Percentiles rank a stretch among this genome's conserved stretches.
Conservation (phyloP, 2,329 filamentous ascomycete species). For the Zarea fungicola region DNA sequence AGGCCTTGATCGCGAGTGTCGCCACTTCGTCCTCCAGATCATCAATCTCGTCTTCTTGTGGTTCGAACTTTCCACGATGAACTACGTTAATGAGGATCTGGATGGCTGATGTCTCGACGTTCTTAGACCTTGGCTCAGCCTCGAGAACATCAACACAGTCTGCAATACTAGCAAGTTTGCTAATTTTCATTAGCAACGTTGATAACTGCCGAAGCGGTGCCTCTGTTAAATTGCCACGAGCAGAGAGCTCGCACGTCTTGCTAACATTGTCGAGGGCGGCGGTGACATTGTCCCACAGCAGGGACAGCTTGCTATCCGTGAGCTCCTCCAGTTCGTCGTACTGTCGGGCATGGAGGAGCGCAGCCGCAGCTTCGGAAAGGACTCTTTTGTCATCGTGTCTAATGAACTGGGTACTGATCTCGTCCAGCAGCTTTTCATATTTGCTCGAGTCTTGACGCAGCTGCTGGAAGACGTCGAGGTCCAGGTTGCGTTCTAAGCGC, state of each 20-base stretch:
- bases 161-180: conserved; percentile 72
- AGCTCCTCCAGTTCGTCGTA: conserved; percentile 87
- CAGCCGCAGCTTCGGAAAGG: conserved; percentile 74
- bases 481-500: conserved; percentile 77
- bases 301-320: conserved; percentile 71
- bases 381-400: conserved; percentile 86
- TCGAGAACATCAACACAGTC: conserved; percentile 76
- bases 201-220: conserved; percentile 64
- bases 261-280: conserved; percentile 68
- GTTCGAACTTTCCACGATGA: conserved; percentile 65
- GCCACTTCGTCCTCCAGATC: conserved; percentile 76
- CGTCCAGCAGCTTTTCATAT: conserved; percentile 77
- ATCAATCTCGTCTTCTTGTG: conserved; percentile 65
- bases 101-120: conserved; percentile 50
- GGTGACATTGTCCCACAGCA: conserved; percentile 80
- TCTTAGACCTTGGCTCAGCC: conserved; percentile 42
- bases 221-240: conserved; percentile 62
- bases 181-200: conserved; percentile 71
- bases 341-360: conserved; percentile 77
- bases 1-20: conserved; percentile 66
- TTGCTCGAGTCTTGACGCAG: conserved; percentile 78
- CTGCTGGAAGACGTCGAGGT: conserved; percentile 83
- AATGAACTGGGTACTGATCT: conserved; percentile 89
- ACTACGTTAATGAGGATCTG: conserved; percentile 68
- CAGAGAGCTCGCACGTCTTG: conserved; percentile 64